Evolutionary conservation across 2,329 filamentous ascomycete species (phyloP).

Genomic region (Diaporthe destruens): DNA sequence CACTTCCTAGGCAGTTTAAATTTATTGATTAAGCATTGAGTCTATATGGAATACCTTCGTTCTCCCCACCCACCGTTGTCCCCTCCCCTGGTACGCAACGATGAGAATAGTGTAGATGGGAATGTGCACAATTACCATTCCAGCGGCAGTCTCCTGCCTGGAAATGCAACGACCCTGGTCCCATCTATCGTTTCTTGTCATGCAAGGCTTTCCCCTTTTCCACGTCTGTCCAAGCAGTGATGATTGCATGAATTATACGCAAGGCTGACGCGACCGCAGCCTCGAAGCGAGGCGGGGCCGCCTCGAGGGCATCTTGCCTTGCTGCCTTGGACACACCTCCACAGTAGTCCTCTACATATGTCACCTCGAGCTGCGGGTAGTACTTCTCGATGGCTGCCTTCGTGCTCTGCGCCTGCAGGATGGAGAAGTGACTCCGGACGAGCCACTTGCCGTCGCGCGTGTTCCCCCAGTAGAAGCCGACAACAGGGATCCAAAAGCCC

Average conservation of each 20-base stretch:
- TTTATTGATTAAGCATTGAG: too few species aligned
- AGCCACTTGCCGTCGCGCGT: neutral
- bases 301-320: neutral
- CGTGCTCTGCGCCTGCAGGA: neutral
- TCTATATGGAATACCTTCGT: neutral
- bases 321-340: too few species aligned
- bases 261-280: neutral
- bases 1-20: too few species aligned
- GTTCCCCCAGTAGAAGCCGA: accelerated
- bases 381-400: neutral
- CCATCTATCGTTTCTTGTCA: neutral
- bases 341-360: neutral
- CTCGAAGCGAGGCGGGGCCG: neutral
- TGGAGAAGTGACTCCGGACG: neutral
- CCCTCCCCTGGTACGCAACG: too few species aligned
- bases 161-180: neutral
- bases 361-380: neutral
- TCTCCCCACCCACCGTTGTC: too few species aligned
- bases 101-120: too few species aligned
- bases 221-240: neutral
- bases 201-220: neutral
- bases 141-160: neutral
- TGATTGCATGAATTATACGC: neutral
- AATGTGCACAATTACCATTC: neutral
- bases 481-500: neutral